Base-by-base conservation (phyloP, 345 rosid species). In the Reutealis trisperma region DNA sequence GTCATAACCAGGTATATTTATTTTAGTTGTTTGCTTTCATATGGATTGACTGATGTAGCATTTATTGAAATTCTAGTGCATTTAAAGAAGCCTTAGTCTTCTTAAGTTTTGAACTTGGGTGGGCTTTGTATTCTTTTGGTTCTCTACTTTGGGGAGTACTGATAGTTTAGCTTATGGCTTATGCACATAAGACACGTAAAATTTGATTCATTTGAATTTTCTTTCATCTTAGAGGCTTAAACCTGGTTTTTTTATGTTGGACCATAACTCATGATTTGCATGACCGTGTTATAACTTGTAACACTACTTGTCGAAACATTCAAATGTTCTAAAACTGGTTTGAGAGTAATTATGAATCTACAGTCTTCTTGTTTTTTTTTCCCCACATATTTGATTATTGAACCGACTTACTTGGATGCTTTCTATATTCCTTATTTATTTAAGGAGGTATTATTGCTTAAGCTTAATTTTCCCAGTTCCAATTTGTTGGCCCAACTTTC, bases 1-100 rank as follows among this genome's bases (percentile, higher is more conserved):
- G 97, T 71, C 98, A 93, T 85, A 92, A 91, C 87, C 82, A 89
- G 98, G 95, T 91, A 78, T 65, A 5, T 69, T 70, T 14, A 16
- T 8, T 27, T 19, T 19, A 62, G 22, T 60, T 74, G 8, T 58
- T 51, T 30, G 16, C 34, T 70, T 61, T 63, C 1, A 22, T 57
- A 18, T 45, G 18, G 51, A 63, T 63, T 16, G 62, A n/a, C 8
- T 57, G 18, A 10, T 54, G 3, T 52, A 18, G 19, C 21, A 16
- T 1, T 54, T 2, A 45, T 61, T 25, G 54, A 10, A 59, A 15
- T 58, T 16, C 13, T 59, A 13, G 18, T 60, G 41, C 18, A 22
- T 5, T 44, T 44, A 8, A 49, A 45, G 12, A 8, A 52, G 7
- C 54, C 14, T 22, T 42, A 1, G 1, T 7, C 34, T 30, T 52